phyloP scores from a whole-genome alignment of 2,329 filamentous ascomycete species.

The Colletotrichum sp. region DNA sequence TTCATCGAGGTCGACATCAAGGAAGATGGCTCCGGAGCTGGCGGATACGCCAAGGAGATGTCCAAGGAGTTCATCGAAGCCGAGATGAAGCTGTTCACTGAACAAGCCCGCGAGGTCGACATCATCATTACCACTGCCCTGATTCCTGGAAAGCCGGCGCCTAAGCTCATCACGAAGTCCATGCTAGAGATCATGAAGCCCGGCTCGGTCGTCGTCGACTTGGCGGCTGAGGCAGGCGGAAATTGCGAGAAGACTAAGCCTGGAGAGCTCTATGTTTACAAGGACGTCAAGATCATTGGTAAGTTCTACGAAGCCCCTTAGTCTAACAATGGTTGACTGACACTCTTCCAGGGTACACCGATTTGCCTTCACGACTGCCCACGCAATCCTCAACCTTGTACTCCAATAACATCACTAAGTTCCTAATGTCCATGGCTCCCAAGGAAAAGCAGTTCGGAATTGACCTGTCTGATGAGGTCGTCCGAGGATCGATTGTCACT shows the following conservation, averaged over 20 bases:
- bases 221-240: conserved; percentile 86
- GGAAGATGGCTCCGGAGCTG: conserved; percentile 83
- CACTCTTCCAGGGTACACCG: conserved; percentile 70
- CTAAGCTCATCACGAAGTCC: conserved; percentile 81
- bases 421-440: conserved; percentile 81
- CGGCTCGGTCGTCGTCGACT: conserved; percentile 85
- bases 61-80: conserved; percentile 92
- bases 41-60: conserved; percentile 93
- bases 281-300: conserved; percentile 87
- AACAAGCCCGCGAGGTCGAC: conserved; percentile 86
- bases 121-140: conserved; percentile 94
- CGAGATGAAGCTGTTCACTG: conserved; percentile 90
- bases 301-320: conserved; percentile 27
- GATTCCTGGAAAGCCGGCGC: conserved; percentile 83
- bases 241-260: conserved; percentile 85
- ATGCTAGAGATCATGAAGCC: conserved; percentile 89
- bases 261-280: conserved; percentile 72
- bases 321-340: conserved; percentile 25
- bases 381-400: conserved; percentile 91
- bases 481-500: conserved; percentile 84
- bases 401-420: conserved; percentile 93
- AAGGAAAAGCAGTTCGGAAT: conserved; percentile 81
- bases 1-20: conserved; percentile 87
- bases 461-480: conserved; percentile 83
- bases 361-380: conserved; percentile 83